These are phyloP conservation scores for Fusarium xylarioides DNA, from an alignment of 2,329 filamentous ascomycete species.

Conservation along the genomic window DNA sequence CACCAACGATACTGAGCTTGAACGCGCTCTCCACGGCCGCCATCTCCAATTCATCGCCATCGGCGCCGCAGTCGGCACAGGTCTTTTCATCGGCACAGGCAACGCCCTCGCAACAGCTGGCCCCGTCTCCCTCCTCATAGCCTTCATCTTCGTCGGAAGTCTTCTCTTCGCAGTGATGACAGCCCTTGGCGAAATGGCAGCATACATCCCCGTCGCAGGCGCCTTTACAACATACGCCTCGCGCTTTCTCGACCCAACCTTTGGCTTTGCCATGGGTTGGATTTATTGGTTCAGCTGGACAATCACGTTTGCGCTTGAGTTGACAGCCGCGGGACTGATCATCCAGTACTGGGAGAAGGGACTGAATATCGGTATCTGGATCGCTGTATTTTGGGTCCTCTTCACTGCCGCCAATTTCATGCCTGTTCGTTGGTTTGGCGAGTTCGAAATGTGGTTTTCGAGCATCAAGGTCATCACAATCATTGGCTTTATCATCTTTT, in stretches of 20 bases:
- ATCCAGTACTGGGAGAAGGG: slow-evolving; percentile 67
- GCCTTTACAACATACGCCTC: slow-evolving; percentile 61
- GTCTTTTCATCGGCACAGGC: slow-evolving; percentile 61
- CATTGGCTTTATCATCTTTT: slow-evolving; percentile 63
- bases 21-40: slow-evolving; percentile 66
- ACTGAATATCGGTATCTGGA: slow-evolving; percentile 66
- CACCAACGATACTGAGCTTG: slow-evolving; percentile 58
- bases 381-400: slow-evolving; percentile 64
- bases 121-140: slow-evolving; percentile 19
- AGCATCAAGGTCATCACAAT: slow-evolving; percentile 68
- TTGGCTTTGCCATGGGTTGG: slow-evolving; percentile 67
- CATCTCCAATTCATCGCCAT: slow-evolving; percentile 66
- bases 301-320: slow-evolving; percentile 66
- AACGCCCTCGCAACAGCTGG: slow-evolving; percentile 14
- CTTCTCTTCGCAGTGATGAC: slow-evolving; percentile 24
- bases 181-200: slow-evolving; percentile 62
- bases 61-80: slow-evolving; percentile 68
- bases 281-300: slow-evolving; percentile 71
- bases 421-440: slow-evolving; percentile 66
- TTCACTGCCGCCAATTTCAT: slow-evolving; percentile 66
- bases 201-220: slow-evolving; percentile 63
- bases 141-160: slow-evolving; percentile 21
- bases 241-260: slow-evolving; percentile 63
- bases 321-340: slow-evolving; percentile 65
- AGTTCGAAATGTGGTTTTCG: slow-evolving; percentile 70